Percentiles rank a stretch among this genome's conserved stretches.
Evolutionary conservation across 495 filamentous ascomycete genomes (phyloP).

Genomic region (Penicillium taxi): DNA sequence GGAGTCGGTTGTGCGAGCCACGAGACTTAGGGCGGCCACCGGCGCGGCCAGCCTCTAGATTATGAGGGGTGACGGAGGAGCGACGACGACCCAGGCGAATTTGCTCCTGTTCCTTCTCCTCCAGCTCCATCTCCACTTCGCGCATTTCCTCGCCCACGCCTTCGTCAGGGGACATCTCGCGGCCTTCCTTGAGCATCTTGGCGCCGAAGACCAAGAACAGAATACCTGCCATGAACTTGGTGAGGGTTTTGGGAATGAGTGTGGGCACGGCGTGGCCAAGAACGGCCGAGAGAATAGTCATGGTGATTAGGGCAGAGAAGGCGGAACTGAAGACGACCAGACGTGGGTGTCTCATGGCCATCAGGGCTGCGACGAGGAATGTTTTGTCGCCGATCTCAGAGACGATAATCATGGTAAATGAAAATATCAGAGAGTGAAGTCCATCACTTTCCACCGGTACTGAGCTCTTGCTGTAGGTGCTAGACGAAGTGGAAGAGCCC

Average conservation of each 20-base stretch:
- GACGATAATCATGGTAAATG: conserved; percentile 94
- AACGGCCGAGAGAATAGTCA: conserved; percentile 96
- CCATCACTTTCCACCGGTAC: conserved; percentile 59
- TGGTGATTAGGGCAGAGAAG: conserved; percentile 80
- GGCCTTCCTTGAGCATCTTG: conserved; percentile 78
- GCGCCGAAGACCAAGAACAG: conserved; percentile 86
- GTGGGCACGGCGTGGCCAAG: conserved; percentile 89
- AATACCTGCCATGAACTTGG: conserved; percentile 73
- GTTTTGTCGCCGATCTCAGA: conserved; percentile 99
- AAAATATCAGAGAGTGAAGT: conserved; percentile 85
- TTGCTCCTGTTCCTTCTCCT: conserved; percentile 77
- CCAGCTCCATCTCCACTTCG: conserved; percentile 90
- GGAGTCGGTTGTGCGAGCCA: conserved; percentile 41
- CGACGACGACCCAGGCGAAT: conserved; percentile 45
- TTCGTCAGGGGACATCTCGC: conserved; percentile 77
- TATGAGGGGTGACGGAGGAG: conserved; percentile 46
- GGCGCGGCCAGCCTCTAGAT: conserved; percentile 41
- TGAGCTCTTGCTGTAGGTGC: conserved; percentile 27
- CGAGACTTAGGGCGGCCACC: conserved; percentile 38
- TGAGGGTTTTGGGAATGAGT: conserved; percentile 79
- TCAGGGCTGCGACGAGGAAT: conserved; percentile 91
- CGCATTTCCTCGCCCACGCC: conserved; percentile 93
- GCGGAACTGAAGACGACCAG: conserved; percentile 89
- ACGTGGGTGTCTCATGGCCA: conserved; percentile 98
- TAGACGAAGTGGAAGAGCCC: conserved; percentile 19